Conservation (phyloP, 2,329 filamentous ascomycete species). For the Catunica adiposa region DNA sequence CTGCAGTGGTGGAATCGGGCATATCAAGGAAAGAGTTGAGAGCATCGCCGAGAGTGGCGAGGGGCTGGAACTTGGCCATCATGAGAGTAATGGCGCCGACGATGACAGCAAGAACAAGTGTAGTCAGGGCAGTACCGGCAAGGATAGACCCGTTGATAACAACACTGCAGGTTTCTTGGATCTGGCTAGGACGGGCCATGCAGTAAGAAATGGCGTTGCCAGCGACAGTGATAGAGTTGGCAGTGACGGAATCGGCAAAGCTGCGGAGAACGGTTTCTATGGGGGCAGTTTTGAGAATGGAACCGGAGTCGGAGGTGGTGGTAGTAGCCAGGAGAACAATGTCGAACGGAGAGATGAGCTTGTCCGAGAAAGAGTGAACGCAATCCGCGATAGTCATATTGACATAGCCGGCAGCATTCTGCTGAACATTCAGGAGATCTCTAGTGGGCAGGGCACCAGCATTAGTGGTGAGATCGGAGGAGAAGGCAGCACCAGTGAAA, state of each 20-base stretch:
- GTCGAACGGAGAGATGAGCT: conserved; percentile 21
- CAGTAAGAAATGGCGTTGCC: conserved; percentile 18
- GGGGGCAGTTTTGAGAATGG: conserved; percentile 21
- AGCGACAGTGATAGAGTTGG: not conserved
- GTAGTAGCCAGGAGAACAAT: conserved; percentile 23
- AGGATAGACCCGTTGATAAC: conserved; percentile 29
- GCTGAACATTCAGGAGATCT: conserved; percentile 21
- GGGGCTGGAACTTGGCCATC: conserved; percentile 25
- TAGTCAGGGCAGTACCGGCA: conserved; percentile 27
- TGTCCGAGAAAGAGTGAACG: conserved; percentile 20
- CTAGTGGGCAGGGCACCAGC: conserved; percentile 15
- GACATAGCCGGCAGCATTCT: conserved; percentile 17
- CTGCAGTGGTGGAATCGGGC: conserved; percentile 28
- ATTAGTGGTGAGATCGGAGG: conserved; percentile 20
- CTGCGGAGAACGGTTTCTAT: conserved; percentile 17
- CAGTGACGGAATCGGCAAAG: conserved; percentile 7
- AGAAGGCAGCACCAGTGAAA: conserved; percentile 23
- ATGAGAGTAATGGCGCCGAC: conserved; percentile 25
- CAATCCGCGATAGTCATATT: conserved; percentile 22
- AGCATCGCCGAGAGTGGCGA: conserved; percentile 35
- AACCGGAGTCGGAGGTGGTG: not conserved
- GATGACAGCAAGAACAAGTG: conserved; percentile 19
- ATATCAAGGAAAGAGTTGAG: conserved; percentile 32
- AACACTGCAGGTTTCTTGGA: conserved; percentile 24
- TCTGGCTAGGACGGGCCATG: conserved; percentile 19